These are phyloP conservation scores for Cyberlindnera saturnus DNA, from an alignment of 805 yeast species.

Conservation along the genomic window DNA sequence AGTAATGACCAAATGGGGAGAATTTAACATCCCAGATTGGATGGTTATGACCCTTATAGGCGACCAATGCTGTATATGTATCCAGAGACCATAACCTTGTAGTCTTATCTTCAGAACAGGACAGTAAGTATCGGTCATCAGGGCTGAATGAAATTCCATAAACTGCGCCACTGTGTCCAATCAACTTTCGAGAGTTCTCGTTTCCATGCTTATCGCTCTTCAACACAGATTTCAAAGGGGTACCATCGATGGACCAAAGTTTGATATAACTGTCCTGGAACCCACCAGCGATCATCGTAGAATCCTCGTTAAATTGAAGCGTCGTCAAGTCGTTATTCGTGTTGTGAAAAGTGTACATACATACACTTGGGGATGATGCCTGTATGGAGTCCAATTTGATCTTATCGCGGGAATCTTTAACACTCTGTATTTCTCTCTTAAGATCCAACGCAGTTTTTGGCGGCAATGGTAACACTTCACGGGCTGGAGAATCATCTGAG, in stretches of 20 bases:
- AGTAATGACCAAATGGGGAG: constrained; percentile 93
- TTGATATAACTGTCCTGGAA: constrained; percentile 88
- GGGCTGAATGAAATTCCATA: constrained; percentile 89
- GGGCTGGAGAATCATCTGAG: constrained; percentile 54
- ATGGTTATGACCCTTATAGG: constrained; percentile 94
- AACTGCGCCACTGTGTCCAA: constrained; percentile 94
- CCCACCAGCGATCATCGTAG: constrained; percentile 86
- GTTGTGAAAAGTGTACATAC: constrained; percentile 97
- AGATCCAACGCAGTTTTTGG: constrained; percentile 74
- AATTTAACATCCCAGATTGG: constrained; percentile 98
- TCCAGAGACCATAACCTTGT: constrained; percentile 93
- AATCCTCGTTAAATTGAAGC: constrained; percentile 80
- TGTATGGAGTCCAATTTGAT: constrained; percentile 64
- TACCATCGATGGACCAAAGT: constrained; percentile 91
- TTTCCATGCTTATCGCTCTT: constrained; percentile 47
- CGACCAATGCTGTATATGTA: constrained; percentile 79
- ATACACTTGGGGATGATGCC: constrained; percentile 86
- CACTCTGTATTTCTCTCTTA: constrained; percentile 67
- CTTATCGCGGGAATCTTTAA: constrained; percentile 76
- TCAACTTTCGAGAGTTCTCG: constrained; percentile 41
- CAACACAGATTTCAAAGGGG: constrained; percentile 61
- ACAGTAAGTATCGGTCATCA: constrained; percentile 72
- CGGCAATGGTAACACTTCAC: constrained; percentile 81
- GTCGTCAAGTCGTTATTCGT: constrained; percentile 86
- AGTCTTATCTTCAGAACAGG: constrained; percentile 88